Evolutionary conservation across 2,329 filamentous ascomycete species (phyloP), one percentile per base, ranked within the genome.

Genomic region (Ascochyta lentis): DNA sequence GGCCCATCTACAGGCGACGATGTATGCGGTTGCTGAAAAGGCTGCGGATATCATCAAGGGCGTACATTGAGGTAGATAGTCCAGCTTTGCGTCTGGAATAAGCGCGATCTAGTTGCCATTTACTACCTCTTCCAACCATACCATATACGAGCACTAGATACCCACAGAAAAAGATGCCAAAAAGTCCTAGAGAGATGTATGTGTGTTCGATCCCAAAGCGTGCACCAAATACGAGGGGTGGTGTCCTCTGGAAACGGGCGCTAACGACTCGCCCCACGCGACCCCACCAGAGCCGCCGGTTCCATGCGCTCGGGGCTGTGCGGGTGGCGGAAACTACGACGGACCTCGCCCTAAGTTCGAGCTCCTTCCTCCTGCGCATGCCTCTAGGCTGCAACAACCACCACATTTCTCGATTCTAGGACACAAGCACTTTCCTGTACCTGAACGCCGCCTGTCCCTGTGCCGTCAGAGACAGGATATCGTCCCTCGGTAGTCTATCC

Each of bases 21-120:
- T 68, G 49, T 71, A 70, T 61, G 65, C 64, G 15, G 50, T 69
- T 23, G 62, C 61, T 2, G 66, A 68, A 50, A 69, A 70, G 41
- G 64, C 67, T 7, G 66, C 64, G 2, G 67, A 69, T 52, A 58
- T 70, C 10, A 67, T 71, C 35, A 68, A 68, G 27, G 46, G 33
- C 26, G 35, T 41, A 37, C 6, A 63, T 60, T 1, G 52, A 56
- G 15, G 58, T 62, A n/a, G 51, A 15, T 2, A 8, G n/a, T 22
- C 1, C 37, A 24, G 22, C 35, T 2, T 38, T 38, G 35, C 35
- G 35, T 16, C n/a, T 22, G 9, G 10, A 12, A 22, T 1, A 38
- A 7, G 35, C 8, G 7, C 10, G 12, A 10, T 6, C 6, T 22
- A 38, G 22, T 15, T 15, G 22, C 8, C 19, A 13, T 12, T 15